Conservation (phyloP, 805 yeast genomes). For the Nakazawaea wyomingensis region DNA sequence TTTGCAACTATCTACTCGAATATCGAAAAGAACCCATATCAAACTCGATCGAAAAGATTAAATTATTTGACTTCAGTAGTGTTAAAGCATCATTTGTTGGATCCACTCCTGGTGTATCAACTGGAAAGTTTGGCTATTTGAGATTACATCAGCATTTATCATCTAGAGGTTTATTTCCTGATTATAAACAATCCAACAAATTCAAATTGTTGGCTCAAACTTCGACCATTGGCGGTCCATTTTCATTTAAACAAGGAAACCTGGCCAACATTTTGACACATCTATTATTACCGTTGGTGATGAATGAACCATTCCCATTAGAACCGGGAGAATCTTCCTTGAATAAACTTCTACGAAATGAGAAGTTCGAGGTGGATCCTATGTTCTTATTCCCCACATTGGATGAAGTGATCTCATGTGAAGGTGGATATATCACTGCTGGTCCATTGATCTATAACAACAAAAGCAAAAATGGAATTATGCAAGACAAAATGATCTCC, state of each 20-base stretch:
- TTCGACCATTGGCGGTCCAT: conserved; percentile 47
- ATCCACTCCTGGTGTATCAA: conserved; percentile 43
- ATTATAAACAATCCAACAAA: conserved; percentile 7
- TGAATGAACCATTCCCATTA: conserved; percentile 21
- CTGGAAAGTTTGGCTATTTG: conserved; percentile 41
- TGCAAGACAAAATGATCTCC: conserved; percentile 30
- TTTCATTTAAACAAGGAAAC: conserved; percentile 17
- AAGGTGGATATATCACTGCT: conserved; percentile 16
- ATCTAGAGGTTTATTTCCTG: conserved; percentile 24
- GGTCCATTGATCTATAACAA: conserved; percentile 49
- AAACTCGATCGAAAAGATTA: conserved; percentile 26
- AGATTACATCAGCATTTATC: conserved; percentile 37
- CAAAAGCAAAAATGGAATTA: conserved; percentile 19
- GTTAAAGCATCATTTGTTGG: conserved; percentile 50
- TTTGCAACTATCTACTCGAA: conserved; percentile 37
- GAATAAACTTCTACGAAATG: conserved; percentile 17
- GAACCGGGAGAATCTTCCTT: conserved; percentile 24
- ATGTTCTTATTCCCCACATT: conserved; percentile 30
- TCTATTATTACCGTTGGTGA: conserved; percentile 39
- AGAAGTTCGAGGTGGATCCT: conserved; percentile 17
- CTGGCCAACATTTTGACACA: conserved; percentile 40
- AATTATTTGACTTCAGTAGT: conserved; percentile 36
- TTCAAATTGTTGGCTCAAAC: conserved; percentile 36
- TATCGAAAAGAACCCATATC: conserved; percentile 33
- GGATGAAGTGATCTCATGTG: conserved; percentile 19